Conservation (phyloP, 257 asterid genomes). For the Scutellaria galericulata region DNA sequence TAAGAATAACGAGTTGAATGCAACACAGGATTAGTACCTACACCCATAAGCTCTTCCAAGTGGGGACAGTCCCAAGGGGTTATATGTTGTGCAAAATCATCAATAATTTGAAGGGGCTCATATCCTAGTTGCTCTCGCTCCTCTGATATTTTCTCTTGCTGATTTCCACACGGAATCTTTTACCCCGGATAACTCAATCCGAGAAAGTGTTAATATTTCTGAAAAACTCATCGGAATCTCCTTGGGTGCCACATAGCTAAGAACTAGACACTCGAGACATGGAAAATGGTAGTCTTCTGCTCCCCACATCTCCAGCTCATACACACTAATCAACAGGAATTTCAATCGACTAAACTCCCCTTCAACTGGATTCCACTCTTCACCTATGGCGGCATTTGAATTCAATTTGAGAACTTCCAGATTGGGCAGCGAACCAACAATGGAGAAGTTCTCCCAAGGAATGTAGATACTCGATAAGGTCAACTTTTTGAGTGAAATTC, state of each 20-base stretch:
- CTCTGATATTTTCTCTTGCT: constrained; percentile 26
- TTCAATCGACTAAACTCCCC: constrained; percentile 35
- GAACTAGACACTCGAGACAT: constrained; percentile 19
- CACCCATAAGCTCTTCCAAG: constrained; percentile 99
- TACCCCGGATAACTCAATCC: not conserved
- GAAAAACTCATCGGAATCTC: constrained; percentile 31
- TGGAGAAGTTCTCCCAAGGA: constrained; percentile 26
- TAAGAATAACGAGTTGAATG: constrained; percentile 32
- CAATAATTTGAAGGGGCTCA: constrained; percentile 42
- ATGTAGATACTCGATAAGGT: not conserved
- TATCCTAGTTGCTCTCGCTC: constrained; percentile 29
- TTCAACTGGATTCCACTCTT: constrained; percentile 32
- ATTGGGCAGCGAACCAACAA: constrained; percentile 30
- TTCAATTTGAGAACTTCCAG: constrained; percentile 30
- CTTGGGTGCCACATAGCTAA: not conserved
- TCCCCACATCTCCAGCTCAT: constrained; percentile 15
- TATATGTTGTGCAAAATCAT: constrained; percentile 95
- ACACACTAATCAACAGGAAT: not conserved
- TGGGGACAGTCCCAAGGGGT: constrained; percentile 87
- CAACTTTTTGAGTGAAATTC: constrained; percentile 26
- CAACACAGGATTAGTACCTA: constrained; percentile 65
- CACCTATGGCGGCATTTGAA: not conserved
- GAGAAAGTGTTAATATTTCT: constrained; percentile 24
- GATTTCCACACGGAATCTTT: constrained; percentile 5
- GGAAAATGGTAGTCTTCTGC: constrained; percentile 34